These are phyloP conservation scores for Salix udensis DNA, from an alignment of 345 rosid genomes.

Conservation along the genomic window DNA sequence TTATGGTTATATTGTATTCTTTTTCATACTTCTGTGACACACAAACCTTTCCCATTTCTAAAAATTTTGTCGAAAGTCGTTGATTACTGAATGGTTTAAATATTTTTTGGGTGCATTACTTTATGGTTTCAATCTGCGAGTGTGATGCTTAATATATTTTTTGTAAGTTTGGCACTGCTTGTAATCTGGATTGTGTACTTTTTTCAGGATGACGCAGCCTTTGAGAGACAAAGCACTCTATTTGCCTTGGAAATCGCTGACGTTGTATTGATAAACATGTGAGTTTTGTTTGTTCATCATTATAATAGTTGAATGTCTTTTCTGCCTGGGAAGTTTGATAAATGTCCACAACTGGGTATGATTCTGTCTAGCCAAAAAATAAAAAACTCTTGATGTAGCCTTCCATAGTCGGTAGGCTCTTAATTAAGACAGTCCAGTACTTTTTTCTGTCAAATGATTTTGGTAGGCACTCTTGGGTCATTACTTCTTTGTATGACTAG, in stretches of 20 bases:
- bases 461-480: not conserved
- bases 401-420: not conserved
- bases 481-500: no score
- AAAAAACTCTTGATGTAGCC: no score
- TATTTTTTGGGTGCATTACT: no score
- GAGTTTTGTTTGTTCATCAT: slow-evolving; percentile 25
- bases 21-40: not conserved
- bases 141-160: no score
- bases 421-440: not conserved
- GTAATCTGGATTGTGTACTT: not conserved
- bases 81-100: no score
- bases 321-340: not conserved
- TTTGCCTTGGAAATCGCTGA: slow-evolving; percentile 73
- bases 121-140: slow-evolving; percentile 24
- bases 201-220: slow-evolving; percentile 75
- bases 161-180: not conserved
- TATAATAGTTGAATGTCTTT: not conserved
- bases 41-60: not conserved
- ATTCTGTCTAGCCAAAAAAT: no score
- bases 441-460: no score
- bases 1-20: not conserved
- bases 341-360: not conserved
- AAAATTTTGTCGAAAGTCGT: no score
- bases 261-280: slow-evolving; percentile 71
- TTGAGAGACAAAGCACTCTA: slow-evolving; percentile 75